Conservation (phyloP, 805 yeast genomes). For the Candida awuae region DNA sequence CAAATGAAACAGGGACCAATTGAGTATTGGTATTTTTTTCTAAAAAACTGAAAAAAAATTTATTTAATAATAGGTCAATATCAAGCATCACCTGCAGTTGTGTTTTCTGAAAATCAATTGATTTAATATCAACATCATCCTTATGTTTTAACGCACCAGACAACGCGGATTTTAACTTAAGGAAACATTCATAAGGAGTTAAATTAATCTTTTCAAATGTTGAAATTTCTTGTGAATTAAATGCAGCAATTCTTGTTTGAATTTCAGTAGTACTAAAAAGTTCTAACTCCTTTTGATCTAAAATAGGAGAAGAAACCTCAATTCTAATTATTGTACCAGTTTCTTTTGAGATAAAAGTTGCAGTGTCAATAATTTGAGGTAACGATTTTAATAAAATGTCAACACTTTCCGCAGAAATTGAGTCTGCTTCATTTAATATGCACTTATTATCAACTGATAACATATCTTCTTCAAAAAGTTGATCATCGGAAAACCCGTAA, state of each 20-base stretch:
- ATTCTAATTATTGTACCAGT: slow-evolving; percentile 44
- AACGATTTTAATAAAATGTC: slow-evolving; percentile 17
- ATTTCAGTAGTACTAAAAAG: slow-evolving; percentile 45
- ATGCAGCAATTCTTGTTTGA: slow-evolving; percentile 38
- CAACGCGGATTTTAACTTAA: slow-evolving; percentile 53
- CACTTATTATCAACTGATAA: slow-evolving; percentile 4
- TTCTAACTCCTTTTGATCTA: slow-evolving; percentile 38
- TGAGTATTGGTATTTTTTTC: slow-evolving; percentile 18
- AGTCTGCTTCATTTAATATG: slow-evolving; percentile 1
- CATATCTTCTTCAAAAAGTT: slow-evolving; percentile 22
- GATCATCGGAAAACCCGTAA: slow-evolving; percentile 22
- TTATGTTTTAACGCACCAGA: slow-evolving; percentile 53
- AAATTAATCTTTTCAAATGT: slow-evolving; percentile 12
- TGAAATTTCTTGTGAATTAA: slow-evolving; percentile 18
- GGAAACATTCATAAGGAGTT: slow-evolving; percentile 44
- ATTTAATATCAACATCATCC: slow-evolving; percentile 40
- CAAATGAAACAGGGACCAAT: slow-evolving; percentile 24
- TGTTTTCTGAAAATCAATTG: slow-evolving; percentile 43
- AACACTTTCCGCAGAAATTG: slow-evolving; percentile 9
- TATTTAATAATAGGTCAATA: slow-evolving; percentile 40
- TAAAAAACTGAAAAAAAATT: slow-evolving; percentile 37
- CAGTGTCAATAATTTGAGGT: slow-evolving; percentile 37
- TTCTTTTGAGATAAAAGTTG: slow-evolving; percentile 37
- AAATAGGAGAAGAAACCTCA: slow-evolving; percentile 44
- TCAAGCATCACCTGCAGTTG: slow-evolving; percentile 45